A percentile compares a stretch with the other conserved stretches of the same genome.
phyloP scores from a whole-genome alignment of 441 rosid genomes.

The Populus hybrid region DNA sequence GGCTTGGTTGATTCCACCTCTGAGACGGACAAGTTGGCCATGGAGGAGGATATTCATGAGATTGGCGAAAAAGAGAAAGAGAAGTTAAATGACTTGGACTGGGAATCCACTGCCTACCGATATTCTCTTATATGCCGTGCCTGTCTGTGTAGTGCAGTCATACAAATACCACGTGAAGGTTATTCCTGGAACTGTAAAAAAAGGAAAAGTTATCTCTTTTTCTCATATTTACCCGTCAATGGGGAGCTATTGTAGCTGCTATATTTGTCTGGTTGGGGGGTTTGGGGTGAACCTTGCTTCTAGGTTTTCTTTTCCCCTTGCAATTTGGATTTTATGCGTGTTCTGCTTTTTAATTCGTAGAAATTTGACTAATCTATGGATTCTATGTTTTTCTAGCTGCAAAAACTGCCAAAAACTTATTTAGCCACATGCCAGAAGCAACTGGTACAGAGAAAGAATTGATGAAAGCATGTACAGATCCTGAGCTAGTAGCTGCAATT shows the following conservation, averaged over 20 bases:
- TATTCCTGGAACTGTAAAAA: conserved; percentile 85
- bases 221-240: neutral
- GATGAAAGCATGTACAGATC: conserved; percentile 95
- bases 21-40: conserved; percentile 69
- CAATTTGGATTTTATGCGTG: neutral
- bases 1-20: conserved; percentile 17
- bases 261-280: neutral
- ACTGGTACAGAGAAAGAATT: conserved; percentile 84
- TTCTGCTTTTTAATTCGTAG: neutral
- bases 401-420: conserved; percentile 86
- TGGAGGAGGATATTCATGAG: conserved; percentile 96
- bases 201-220: conserved; percentile 68
- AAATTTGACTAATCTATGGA: neutral
- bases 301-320: neutral
- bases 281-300: neutral
- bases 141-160: conserved; percentile 86
- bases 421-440: conserved; percentile 82
- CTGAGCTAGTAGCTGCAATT: conserved; percentile 90
- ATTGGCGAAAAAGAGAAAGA: conserved; percentile 90
- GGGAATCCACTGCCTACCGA: conserved; percentile 84
- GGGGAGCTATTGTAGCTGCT: neutral
- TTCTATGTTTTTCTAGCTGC: conserved; percentile 52
- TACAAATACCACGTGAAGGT: conserved; percentile 91
- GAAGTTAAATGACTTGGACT: conserved; percentile 77
- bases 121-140: conserved; percentile 76